These are phyloP conservation scores for Salvia sclarea DNA, from an alignment of 305 asterid species.

Conservation along the genomic window DNA sequence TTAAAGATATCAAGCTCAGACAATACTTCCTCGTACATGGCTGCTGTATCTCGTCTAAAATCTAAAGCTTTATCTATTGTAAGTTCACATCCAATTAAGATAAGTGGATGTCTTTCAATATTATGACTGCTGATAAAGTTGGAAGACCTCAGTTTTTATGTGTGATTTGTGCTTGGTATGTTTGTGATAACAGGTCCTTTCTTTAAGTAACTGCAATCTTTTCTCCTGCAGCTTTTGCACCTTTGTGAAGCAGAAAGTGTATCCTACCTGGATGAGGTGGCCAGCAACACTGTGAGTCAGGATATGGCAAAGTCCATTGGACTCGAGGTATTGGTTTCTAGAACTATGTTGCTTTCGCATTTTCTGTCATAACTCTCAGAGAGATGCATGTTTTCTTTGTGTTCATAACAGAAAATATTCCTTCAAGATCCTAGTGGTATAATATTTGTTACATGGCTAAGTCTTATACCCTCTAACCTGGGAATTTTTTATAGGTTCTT, in stretches of 20 bases:
- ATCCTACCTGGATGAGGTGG: conserved; percentile 96
- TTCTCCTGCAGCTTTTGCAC: conserved; percentile 73
- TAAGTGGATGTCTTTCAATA: conserved; percentile 30
- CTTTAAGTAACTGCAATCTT: conserved; percentile 27
- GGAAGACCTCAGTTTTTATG: conserved; percentile 15
- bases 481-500: conserved; percentile 69
- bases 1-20: conserved; percentile 53
- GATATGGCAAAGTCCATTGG: conserved; percentile 79
- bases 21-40: conserved; percentile 45
- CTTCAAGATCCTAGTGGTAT: conserved; percentile 16
- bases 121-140: conserved; percentile 13
- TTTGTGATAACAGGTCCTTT: conserved; percentile 19
- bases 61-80: conserved; percentile 88
- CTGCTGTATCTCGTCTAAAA: conserved; percentile 81
- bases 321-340: conserved; percentile 59
- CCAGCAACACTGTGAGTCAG: conserved; percentile 67
- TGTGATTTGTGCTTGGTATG: conserved; percentile 19
- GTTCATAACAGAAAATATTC: conserved; percentile 23
- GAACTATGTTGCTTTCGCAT: conserved; percentile 21
- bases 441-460: background rate
- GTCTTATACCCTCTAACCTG: conserved; percentile 23
- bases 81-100: conserved; percentile 45
- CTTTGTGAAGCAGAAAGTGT: conserved; percentile 94
- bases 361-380: conserved; percentile 23
- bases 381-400: background rate